Evolutionary conservation across 345 rosid species (phyloP).

Genomic region (Euphorbia tirucalli): DNA sequence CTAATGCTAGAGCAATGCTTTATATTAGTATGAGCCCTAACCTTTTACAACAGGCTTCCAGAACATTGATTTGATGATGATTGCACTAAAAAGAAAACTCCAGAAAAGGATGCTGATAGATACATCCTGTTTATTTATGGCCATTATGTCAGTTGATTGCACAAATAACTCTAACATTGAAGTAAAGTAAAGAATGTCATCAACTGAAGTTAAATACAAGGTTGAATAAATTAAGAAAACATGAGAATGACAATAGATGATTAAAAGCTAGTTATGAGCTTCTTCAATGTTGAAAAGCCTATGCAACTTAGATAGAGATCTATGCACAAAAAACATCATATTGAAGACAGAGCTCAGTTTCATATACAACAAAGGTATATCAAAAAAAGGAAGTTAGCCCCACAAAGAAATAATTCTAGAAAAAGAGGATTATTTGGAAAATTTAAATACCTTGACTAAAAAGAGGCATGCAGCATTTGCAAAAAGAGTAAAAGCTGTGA

Average conservation of each 20-base stretch:
- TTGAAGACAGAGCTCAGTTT: neutral
- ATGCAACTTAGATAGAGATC: neutral
- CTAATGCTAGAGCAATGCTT: neutral
- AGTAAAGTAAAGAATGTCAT: neutral
- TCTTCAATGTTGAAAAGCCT: neutral
- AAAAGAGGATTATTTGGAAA: neutral
- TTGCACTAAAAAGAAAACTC: constrained; percentile 50
- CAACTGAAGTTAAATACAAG: neutral
- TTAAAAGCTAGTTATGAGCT: neutral
- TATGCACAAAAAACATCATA: neutral
- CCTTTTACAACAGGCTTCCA: constrained; percentile 62
- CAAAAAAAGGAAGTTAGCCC: neutral
- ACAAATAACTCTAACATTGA: constrained; percentile 1
- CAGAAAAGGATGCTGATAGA: constrained; percentile 36
- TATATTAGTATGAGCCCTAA: constrained; percentile 22
- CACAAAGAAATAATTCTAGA: no score
- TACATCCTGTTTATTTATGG: constrained; percentile 44
- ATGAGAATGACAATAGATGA: neutral
- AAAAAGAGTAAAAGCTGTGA: constrained; percentile 35
- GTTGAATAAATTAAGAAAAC: neutral
- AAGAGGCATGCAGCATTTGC: constrained; percentile 34
- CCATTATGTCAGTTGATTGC: constrained; percentile 16
- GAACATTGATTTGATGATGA: constrained; percentile 37
- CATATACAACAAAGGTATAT: neutral
- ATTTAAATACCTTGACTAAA: constrained; percentile 45